Evolutionary conservation across 352 stramenopile genomes (phyloP), one percentile per base, ranked within the genome.

Genomic region (Phytophthora hybrid): DNA sequence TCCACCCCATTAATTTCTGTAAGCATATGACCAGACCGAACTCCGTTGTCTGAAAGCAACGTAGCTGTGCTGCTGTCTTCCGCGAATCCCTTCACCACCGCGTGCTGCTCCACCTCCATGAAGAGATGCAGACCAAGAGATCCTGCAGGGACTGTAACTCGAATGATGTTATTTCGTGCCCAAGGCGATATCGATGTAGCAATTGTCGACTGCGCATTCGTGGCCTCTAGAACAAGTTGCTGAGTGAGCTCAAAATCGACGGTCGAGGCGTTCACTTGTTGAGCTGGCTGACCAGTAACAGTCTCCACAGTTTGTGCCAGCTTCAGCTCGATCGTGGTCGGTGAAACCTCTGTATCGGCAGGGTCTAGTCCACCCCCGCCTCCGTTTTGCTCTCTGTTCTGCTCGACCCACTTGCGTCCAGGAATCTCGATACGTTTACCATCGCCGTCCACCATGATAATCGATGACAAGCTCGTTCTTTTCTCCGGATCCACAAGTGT

Each of bases 61-160:
- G 44, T 19, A 9, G 82, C 84, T 18, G 79, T 93, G 18, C 59
- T 63, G 41, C 77, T 84, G 11, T 90, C 86, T 8, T 79, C 52
- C 3, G 85, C 82, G 66, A 91, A 91, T 0, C 78, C 83, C 41
- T 88, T 82, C 0, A 93, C 78, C 4, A 93, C 70, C 0, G 83
- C 85, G 29, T 88, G 79, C 41, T 88, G 58, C 34, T 87, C 73
- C 18, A 90, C 69, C 41, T 91, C 84, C 13, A 80, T 87, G 59
- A 75, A 84, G 9, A 94, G 68, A 59, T 91, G 83, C 11, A 94
- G 59, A 16, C 85, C 85, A 29, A 94, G 69, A 2, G 88, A 82
- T 6, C 85, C 88, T 31, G 80, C 41, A 34, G 73, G 71, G 31
- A 90, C 73, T 1, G 31, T 29, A 19, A 84, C 78, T 44, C 90